Conservation (phyloP, 805 yeast species). For the Wickerhamiella cacticola region DNA sequence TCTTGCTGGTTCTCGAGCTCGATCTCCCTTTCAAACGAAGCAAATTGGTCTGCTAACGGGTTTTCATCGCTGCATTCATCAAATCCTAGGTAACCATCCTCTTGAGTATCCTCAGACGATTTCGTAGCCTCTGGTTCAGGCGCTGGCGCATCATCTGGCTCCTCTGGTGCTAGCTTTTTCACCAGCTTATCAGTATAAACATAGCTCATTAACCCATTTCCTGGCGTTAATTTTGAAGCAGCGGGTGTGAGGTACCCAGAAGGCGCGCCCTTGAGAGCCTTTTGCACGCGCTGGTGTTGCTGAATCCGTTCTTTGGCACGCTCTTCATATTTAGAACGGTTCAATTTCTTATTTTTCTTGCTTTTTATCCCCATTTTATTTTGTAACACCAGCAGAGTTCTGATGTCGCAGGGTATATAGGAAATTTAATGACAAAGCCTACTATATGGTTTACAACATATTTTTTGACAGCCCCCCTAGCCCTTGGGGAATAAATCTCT, state of each 20-base stretch:
- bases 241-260: conserved; percentile 14
- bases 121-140: neutral
- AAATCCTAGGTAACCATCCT: conserved; percentile 15
- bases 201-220: conserved; percentile 14
- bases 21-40: conserved; percentile 8
- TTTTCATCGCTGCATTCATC: conserved; percentile 10
- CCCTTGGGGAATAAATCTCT: no score
- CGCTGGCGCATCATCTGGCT: neutral
- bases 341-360: neutral
- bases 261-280: neutral
- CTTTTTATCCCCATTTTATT: neutral
- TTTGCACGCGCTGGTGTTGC: neutral
- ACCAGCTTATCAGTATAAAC: conserved; percentile 5
- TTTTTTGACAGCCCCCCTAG: no score
- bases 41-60: conserved; percentile 16
- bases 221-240: conserved; percentile 9
- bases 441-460: no score
- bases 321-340: neutral
- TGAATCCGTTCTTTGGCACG: neutral
- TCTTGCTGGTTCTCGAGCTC: neutral
- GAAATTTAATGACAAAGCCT: no score
- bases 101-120: no score
- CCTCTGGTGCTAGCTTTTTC: neutral
- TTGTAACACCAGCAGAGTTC: no score
- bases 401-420: no score